Percentiles rank a stretch among this genome's conserved stretches.
phyloP scores from a whole-genome alignment of 2,329 filamentous ascomycete genomes.

The Talaromyces marneffei region DNA sequence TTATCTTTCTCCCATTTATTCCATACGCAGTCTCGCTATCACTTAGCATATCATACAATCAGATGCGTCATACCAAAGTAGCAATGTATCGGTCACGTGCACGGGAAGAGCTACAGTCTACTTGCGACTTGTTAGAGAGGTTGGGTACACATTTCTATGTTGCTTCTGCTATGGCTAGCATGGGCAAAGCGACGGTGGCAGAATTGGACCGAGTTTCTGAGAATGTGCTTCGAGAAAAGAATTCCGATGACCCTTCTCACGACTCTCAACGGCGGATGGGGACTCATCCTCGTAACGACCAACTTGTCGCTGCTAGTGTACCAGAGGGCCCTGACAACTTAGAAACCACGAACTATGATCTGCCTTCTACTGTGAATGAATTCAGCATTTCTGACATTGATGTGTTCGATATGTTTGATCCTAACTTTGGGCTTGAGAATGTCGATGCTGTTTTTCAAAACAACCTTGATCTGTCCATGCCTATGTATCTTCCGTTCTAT shows the following conservation, averaged over 20 bases:
- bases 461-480: conserved; percentile 5
- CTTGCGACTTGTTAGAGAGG: background rate
- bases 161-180: background rate
- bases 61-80: conserved; percentile 57
- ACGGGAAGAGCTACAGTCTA: background rate
- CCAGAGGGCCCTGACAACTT: background rate
- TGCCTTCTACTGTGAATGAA: background rate
- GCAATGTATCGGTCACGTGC: conserved; percentile 48
- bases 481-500: background rate
- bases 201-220: conserved; percentile 2
- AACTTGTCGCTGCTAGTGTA: background rate
- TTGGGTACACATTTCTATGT: conserved; percentile 2
- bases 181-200: conserved; percentile 6
- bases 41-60: conserved; percentile 57
- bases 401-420: conserved; percentile 8
- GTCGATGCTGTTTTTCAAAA: conserved; percentile 7
- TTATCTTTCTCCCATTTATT: conserved; percentile 50
- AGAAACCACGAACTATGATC: background rate
- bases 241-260: background rate
- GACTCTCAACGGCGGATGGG: background rate
- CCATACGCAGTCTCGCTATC: conserved; percentile 58
- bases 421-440: conserved; percentile 1
- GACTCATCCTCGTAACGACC: background rate
- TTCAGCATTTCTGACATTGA: background rate
- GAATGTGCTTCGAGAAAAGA: background rate